Percentiles rank a stretch among this genome's conserved stretches.
Evolutionary conservation across 2,329 filamentous ascomycete species (phyloP).

Genomic region (Cordyceps cicadae): DNA sequence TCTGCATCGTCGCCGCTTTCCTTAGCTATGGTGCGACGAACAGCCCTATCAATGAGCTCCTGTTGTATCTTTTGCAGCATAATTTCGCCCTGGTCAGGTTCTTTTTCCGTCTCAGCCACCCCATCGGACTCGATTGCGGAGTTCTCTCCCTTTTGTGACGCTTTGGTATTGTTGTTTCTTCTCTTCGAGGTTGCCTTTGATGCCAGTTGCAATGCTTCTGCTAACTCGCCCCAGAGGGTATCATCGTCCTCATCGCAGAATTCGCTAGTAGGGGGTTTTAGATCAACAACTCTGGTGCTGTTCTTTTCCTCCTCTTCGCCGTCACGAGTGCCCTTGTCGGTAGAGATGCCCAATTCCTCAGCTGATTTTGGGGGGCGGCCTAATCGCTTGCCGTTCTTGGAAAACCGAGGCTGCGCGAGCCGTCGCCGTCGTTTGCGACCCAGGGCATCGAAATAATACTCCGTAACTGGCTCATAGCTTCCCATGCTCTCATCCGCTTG

Average conservation of each 20-base stretch:
- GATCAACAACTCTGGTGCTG: background rate
- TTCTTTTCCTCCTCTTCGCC: slow-evolving; percentile 5
- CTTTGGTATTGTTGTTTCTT: background rate
- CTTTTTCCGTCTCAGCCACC: background rate
- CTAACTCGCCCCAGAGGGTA: slow-evolving; percentile 3
- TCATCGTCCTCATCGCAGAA: slow-evolving; percentile 3
- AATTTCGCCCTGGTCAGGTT: background rate
- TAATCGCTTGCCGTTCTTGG: slow-evolving; percentile 10
- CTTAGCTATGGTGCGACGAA: background rate
- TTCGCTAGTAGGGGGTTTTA: background rate
- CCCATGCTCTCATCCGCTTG: background rate
- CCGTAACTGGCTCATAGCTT: background rate
- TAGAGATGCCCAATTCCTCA: background rate
- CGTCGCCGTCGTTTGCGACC: background rate
- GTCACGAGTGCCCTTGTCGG: background rate
- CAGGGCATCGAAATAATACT: background rate
- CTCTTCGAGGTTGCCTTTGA: slow-evolving; percentile 3
- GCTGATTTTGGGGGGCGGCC: slow-evolving; percentile 4
- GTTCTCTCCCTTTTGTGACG: background rate
- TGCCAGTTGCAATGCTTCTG: slow-evolving; percentile 2
- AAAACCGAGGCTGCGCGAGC: slow-evolving; percentile 7
- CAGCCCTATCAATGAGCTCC: slow-evolving; percentile 6
- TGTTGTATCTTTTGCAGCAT: slow-evolving; percentile 7
- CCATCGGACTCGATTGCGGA: slow-evolving; percentile 3
- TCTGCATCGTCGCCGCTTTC: slow-evolving; percentile 25